Evolutionary conservation across 768 basidiomycete genomes (phyloP).

Genomic region (Mycena metata): DNA sequence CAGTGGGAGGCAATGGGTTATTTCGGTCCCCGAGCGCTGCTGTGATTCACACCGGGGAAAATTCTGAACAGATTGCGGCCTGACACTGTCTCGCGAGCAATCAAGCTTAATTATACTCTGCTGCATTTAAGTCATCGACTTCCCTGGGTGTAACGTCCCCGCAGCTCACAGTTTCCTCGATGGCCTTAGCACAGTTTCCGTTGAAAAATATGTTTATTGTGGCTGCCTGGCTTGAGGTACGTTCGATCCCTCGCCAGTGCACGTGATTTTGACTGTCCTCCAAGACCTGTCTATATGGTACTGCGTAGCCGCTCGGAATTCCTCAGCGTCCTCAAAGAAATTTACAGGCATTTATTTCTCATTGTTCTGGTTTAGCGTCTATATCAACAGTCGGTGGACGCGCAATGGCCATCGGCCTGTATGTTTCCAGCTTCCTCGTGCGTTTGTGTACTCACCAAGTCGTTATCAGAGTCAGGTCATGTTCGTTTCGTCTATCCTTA

Average conservation of each 20-base stretch:
- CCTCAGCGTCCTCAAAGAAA: background rate
- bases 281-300: conserved; percentile 6
- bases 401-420: conserved; percentile 26
- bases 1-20: no score
- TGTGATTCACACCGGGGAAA: no score
- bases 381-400: conserved; percentile 16
- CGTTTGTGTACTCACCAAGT: background rate
- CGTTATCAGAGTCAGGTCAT: conserved; percentile 26
- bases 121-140: no score
- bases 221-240: conserved; percentile 41
- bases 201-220: conserved; percentile 37
- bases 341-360: conserved; percentile 31
- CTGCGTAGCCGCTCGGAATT: no score
- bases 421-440: background rate
- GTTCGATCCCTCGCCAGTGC: background rate
- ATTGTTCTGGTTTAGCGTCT: conserved; percentile 34
- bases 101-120: no score
- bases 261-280: background rate
- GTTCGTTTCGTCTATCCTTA: conserved; percentile 33
- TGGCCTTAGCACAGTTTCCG: conserved; percentile 28
- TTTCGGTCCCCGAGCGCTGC: no score
- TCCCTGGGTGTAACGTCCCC: no score
- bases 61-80: no score
- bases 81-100: no score
- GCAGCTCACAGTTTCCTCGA: no score